Conservation (phyloP, 371 early-diverging fungal species). For the Zopfochytrium polystomum region DNA sequence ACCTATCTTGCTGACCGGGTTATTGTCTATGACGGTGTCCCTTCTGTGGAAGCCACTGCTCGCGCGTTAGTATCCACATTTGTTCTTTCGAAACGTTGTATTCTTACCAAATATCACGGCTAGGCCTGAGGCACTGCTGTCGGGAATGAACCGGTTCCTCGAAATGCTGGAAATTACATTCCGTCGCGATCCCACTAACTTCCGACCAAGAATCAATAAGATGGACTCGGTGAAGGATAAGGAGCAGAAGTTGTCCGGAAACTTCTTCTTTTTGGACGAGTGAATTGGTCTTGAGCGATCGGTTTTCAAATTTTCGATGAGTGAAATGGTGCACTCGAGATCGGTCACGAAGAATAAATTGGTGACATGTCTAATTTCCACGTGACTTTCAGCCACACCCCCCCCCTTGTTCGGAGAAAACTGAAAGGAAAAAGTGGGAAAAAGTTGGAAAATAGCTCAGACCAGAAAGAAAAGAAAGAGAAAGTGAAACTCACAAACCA, state of each 20-base stretch:
- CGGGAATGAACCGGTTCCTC: constrained; percentile 99
- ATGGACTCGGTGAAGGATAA: constrained; percentile 94
- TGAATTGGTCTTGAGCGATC: too few relatives aligned
- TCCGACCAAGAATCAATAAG: constrained; percentile 99
- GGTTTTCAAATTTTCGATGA: too few relatives aligned
- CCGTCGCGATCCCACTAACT: constrained; percentile 98
- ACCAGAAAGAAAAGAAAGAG: too few relatives aligned
- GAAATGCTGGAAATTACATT: constrained; percentile 95
- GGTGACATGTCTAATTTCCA: too few relatives aligned
- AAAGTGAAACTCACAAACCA: too few relatives aligned
- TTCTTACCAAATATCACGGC: not conserved
- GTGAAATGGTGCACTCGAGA: too few relatives aligned
- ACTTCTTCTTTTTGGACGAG: constrained; percentile 40
- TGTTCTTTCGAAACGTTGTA: not conserved
- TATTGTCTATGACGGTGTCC: constrained; percentile 96
- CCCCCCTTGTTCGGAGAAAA: too few relatives aligned
- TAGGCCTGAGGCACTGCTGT: constrained; percentile 85
- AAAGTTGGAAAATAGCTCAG: too few relatives aligned
- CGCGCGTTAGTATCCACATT: constrained; percentile 44
- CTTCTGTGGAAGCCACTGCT: constrained; percentile 87
- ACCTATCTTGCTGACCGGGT: constrained; percentile 99
- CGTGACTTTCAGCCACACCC: too few relatives aligned
- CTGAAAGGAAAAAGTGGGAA: too few relatives aligned
- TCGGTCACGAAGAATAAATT: too few relatives aligned
- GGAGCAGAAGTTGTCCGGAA: constrained; percentile 94